Percentiles rank a stretch among this genome's conserved stretches.
phyloP scores from a whole-genome alignment of 2,329 filamentous ascomycete genomes.

The Delphinella strobiligena region DNA sequence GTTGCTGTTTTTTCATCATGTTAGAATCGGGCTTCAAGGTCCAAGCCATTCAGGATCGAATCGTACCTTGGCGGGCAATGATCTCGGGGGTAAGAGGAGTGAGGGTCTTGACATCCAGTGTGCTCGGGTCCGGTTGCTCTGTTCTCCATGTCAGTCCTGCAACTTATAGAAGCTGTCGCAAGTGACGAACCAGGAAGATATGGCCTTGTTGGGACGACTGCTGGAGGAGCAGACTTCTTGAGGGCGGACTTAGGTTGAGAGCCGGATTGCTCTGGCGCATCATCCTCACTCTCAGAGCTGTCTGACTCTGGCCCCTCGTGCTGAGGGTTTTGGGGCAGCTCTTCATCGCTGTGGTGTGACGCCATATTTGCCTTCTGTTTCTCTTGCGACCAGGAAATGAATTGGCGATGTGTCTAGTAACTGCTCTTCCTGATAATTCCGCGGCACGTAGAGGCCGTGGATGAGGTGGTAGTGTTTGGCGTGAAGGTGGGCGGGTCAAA shows the following conservation, averaged over 20 bases:
- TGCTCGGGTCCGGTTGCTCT: slow-evolving; percentile 83
- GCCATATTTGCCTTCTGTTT: slow-evolving; percentile 45
- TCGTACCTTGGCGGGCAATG: slow-evolving; percentile 87
- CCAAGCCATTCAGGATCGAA: too few species aligned
- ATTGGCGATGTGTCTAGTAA: too few species aligned
- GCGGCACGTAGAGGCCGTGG: too few species aligned
- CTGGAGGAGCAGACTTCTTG: slow-evolving; percentile 58
- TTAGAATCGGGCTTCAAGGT: background rate
- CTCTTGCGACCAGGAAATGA: too few species aligned
- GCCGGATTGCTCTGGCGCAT: slow-evolving; percentile 45
- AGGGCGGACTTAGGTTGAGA: slow-evolving; percentile 65
- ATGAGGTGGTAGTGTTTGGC: too few species aligned
- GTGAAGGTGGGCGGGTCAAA: too few species aligned
- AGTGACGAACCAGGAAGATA: slow-evolving; percentile 42
- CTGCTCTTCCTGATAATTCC: too few species aligned
- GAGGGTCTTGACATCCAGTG: slow-evolving; percentile 69
- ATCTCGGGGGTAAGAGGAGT: slow-evolving; percentile 89
- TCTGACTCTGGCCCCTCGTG: slow-evolving; percentile 65
- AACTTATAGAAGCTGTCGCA: background rate
- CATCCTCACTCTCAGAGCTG: slow-evolving; percentile 44
- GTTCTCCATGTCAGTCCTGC: background rate
- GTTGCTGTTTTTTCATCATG: slow-evolving; percentile 1
- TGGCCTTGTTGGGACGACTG: slow-evolving; percentile 47
- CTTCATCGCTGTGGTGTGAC: slow-evolving; percentile 14
- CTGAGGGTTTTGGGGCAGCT: slow-evolving; percentile 18